These are phyloP conservation scores for Monilinia aucupariae DNA, from an alignment of 2,329 filamentous ascomycete genomes.

Conservation along the genomic window DNA sequence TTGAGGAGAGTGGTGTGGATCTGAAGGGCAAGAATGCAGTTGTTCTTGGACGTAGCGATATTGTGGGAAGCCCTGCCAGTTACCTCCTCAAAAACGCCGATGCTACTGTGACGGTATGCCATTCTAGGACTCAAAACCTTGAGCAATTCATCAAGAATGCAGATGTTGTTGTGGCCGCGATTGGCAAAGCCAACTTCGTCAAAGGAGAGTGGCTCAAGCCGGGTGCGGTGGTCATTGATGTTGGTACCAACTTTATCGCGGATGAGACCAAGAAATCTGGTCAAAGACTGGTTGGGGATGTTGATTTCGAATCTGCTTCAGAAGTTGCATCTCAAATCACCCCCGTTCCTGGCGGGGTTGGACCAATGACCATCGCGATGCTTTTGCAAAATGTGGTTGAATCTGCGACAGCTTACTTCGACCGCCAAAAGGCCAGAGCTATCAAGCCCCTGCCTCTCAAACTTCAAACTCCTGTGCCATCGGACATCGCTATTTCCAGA, in stretches of 20 bases:
- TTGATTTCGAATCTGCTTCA: constrained; percentile 79
- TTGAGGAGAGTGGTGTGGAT: constrained; percentile 77
- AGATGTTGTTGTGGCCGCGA: constrained; percentile 87
- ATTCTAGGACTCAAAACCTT: constrained; percentile 77
- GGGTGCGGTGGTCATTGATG: constrained; percentile 92
- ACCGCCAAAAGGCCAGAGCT: constrained; percentile 72
- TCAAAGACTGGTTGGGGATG: constrained; percentile 86
- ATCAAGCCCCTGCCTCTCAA: constrained; percentile 81
- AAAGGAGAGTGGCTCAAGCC: constrained; percentile 95
- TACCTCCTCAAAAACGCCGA: constrained; percentile 93
- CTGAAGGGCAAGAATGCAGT: constrained; percentile 88
- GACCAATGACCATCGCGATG: constrained; percentile 99
- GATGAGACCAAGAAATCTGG: constrained; percentile 89
- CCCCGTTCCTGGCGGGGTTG: constrained; percentile 92
- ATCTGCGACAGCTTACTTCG: constrained; percentile 74
- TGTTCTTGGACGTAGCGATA: constrained; percentile 90
- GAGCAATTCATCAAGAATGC: constrained; percentile 71
- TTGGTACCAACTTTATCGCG: constrained; percentile 92
- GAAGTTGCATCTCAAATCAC: constrained; percentile 91
- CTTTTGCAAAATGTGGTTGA: constrained; percentile 91
- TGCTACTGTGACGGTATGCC: constrained; percentile 93
- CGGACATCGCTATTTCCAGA: constrained; percentile 87
- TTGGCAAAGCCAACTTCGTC: constrained; percentile 80
- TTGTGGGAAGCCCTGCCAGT: constrained; percentile 94
- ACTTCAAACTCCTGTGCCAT: constrained; percentile 76